These are phyloP conservation scores for Penicillium bovifimosum DNA, from an alignment of 495 filamentous ascomycete genomes.

Conservation along the genomic window DNA sequence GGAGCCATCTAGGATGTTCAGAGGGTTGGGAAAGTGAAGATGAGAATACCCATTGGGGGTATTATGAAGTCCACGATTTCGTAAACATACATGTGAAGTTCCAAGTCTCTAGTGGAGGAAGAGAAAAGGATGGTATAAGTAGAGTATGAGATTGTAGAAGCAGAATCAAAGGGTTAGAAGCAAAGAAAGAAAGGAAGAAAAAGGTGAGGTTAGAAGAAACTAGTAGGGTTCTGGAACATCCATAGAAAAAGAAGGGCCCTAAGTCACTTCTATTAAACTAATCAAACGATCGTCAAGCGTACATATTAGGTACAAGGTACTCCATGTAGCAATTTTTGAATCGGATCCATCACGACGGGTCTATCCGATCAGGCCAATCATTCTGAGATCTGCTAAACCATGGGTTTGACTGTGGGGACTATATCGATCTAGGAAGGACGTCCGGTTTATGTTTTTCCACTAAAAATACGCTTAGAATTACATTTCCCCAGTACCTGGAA, in stretches of 20 bases:
- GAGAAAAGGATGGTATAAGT: slow-evolving; percentile 3
- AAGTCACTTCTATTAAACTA: neutral
- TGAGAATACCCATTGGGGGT: slow-evolving; percentile 19
- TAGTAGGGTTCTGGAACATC: slow-evolving; percentile 24
- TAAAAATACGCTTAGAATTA: neutral
- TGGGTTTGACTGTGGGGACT: slow-evolving; percentile 16
- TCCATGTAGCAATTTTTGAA: slow-evolving; percentile 21
- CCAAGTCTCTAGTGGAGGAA: slow-evolving; percentile 1
- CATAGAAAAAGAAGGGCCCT: slow-evolving; percentile 10
- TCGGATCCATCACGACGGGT: slow-evolving; percentile 31
- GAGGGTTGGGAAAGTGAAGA: neutral
- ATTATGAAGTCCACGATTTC: slow-evolving; percentile 14
- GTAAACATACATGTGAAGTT: slow-evolving; percentile 34
- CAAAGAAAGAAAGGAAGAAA: neutral
- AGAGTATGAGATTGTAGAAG: slow-evolving; percentile 6
- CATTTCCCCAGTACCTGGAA: neutral
- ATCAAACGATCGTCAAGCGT: neutral
- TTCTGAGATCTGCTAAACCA: slow-evolving; percentile 22
- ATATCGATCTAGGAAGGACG: slow-evolving; percentile 21
- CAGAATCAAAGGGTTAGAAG: slow-evolving; percentile 1
- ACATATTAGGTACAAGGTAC: no score
- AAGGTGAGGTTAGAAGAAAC: neutral
- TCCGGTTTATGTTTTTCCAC: neutral
- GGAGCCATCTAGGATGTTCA: slow-evolving; percentile 22
- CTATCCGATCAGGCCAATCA: slow-evolving; percentile 29